Evolutionary conservation across 768 basidiomycete genomes (phyloP).

Genomic region (Lactarius psammicola): DNA sequence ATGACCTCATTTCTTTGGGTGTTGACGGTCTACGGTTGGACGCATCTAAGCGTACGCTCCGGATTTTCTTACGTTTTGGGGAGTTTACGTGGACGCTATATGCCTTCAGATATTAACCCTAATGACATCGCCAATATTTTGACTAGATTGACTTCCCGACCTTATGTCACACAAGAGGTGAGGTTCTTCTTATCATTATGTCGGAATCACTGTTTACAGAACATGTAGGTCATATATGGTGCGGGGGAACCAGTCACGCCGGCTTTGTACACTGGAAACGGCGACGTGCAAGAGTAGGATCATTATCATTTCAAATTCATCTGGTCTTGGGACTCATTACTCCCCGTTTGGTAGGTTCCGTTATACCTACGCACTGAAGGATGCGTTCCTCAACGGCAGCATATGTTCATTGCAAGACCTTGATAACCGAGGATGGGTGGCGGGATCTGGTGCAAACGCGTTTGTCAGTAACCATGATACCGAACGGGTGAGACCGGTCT

Average conservation of each 20-base stretch:
- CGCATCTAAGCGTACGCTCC: conserved; percentile 56
- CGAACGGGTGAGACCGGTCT: conserved; percentile 44
- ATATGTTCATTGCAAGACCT: conserved; percentile 54
- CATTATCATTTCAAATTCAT: no score
- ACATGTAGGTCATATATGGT: conserved; percentile 37
- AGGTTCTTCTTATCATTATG: not conserved
- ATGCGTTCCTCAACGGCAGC: conserved; percentile 50
- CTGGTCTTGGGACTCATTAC: not conserved
- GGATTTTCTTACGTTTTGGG: not conserved
- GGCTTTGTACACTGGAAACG: conserved; percentile 53
- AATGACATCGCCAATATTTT: conserved; percentile 55
- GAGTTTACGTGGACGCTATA: not conserved
- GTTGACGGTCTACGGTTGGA: conserved; percentile 63
- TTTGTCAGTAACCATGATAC: conserved; percentile 74
- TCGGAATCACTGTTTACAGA: not conserved
- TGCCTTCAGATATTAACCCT: conserved; percentile 50
- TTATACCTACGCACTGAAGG: conserved; percentile 51
- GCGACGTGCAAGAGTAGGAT: conserved; percentile 62
- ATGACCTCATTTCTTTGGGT: conserved; percentile 61
- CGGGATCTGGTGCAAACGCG: conserved; percentile 53
- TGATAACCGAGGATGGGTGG: conserved; percentile 56
- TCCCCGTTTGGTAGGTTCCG: conserved; percentile 43
- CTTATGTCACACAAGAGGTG: conserved; percentile 65
- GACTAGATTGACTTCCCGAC: conserved; percentile 40
- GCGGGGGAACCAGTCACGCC: conserved; percentile 55